These are phyloP conservation scores for Microdochium paspali DNA, from an alignment of 2,329 filamentous ascomycete genomes.

Conservation along the genomic window DNA sequence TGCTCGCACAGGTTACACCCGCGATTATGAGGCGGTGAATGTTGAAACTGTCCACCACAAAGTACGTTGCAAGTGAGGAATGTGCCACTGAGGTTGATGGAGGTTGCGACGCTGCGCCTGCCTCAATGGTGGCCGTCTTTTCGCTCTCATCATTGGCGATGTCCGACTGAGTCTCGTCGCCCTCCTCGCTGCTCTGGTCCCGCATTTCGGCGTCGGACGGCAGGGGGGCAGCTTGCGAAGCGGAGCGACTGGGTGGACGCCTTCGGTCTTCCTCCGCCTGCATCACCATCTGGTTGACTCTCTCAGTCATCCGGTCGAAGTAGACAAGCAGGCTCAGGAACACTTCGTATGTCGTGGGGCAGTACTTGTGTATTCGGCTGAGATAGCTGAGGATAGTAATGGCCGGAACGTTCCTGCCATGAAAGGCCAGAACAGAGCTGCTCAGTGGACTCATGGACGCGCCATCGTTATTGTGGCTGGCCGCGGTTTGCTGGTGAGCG, in stretches of 20 bases:
- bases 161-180: constrained; percentile 39
- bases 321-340: constrained; percentile 93
- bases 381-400: constrained; percentile 96
- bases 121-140: constrained; percentile 22
- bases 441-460: constrained; percentile 52
- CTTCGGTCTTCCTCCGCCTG: constrained; percentile 50
- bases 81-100: constrained; percentile 8
- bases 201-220: constrained; percentile 24
- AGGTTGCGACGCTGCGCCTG: constrained; percentile 13
- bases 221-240: not conserved
- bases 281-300: constrained; percentile 75
- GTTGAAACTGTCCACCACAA: constrained; percentile 98
- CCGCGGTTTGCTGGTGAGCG: constrained; percentile 46
- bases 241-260: constrained; percentile 17
- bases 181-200: constrained; percentile 20
- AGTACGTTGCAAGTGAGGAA: constrained; percentile 44
- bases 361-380: constrained; percentile 96
- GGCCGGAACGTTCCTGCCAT: constrained; percentile 94
- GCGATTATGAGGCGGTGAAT: constrained; percentile 95
- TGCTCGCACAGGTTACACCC: constrained; percentile 95
- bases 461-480: constrained; percentile 28
- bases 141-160: constrained; percentile 38
- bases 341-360: constrained; percentile 95
- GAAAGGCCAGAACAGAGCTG: constrained; percentile 78
- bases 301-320: constrained; percentile 97